Conservation (phyloP, 805 yeast genomes). For the Candida nitratophila region DNA sequence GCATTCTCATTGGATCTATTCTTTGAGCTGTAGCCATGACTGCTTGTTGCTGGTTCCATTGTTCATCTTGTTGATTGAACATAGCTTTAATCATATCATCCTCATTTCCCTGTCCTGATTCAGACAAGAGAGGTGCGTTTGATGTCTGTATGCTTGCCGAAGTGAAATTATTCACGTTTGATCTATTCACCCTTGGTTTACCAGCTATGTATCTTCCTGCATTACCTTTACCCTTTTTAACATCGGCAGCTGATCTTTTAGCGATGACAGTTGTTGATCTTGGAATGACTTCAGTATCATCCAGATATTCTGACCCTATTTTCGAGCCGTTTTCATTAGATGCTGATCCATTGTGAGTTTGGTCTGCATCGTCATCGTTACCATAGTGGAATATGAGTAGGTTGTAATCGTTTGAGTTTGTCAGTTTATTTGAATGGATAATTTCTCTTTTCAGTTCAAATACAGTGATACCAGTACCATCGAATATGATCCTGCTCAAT, state of each 20-base stretch:
- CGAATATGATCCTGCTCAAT: constrained; percentile 75
- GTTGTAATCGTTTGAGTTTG: constrained; percentile 81
- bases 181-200: constrained; percentile 43
- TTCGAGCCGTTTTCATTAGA: not conserved
- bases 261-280: constrained; percentile 82
- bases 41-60: constrained; percentile 93
- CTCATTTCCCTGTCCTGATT: constrained; percentile 50
- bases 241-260: constrained; percentile 63
- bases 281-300: constrained; percentile 88
- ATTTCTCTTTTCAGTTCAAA: constrained; percentile 93
- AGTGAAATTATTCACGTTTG: too few relatives aligned
- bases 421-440: constrained; percentile 69
- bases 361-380: constrained; percentile 17
- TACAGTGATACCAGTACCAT: constrained; percentile 94
- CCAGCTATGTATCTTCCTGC: constrained; percentile 70
- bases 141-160: not conserved
- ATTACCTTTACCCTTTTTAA: constrained; percentile 40
- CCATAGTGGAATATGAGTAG: constrained; percentile 52
- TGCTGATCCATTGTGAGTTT: not conserved
- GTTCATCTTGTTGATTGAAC: constrained; percentile 90
- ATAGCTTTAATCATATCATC: constrained; percentile 84
- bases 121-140: constrained; percentile 8
- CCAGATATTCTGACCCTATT: constrained; percentile 50
- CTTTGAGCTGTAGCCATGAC: constrained; percentile 82
- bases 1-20: constrained; percentile 28